Percentiles rank a stretch among this genome's conserved stretches.
These are phyloP conservation scores for cucumber (Cucumis sativus) DNA, from an alignment of 306 rosid genomes.

Conservation along the genomic window DNA sequence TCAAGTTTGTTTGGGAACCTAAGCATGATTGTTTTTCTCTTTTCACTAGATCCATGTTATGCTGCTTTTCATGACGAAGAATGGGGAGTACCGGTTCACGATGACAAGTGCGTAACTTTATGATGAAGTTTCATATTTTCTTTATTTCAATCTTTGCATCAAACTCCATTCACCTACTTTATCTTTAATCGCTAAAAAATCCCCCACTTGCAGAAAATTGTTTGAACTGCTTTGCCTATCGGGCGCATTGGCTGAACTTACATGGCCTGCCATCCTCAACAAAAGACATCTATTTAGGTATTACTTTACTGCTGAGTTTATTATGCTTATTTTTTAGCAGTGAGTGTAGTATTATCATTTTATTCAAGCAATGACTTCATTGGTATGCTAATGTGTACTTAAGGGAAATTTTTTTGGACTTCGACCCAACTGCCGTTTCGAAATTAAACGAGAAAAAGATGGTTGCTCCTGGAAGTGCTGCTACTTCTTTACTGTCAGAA, in stretches of 20 bases:
- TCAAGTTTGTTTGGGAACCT: neutral
- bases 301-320: neutral
- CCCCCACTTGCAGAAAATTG: constrained; percentile 36
- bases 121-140: constrained; percentile 13
- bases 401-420: constrained; percentile 62
- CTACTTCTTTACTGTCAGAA: constrained; percentile 54
- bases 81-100: constrained; percentile 68
- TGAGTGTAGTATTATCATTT: neutral
- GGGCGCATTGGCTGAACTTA: constrained; percentile 70
- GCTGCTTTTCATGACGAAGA: constrained; percentile 55
- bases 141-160: constrained; percentile 12
- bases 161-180: constrained; percentile 2
- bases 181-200: constrained; percentile 2
- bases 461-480: constrained; percentile 42
- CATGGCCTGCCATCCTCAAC: constrained; percentile 56
- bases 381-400: constrained; percentile 6
- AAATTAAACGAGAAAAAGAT: constrained; percentile 51
- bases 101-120: constrained; percentile 46
- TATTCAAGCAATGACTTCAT: constrained; percentile 6
- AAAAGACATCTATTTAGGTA: constrained; percentile 61
- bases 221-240: constrained; percentile 67
- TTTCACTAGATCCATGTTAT: constrained; percentile 41
- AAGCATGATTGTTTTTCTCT: constrained; percentile 12
- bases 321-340: neutral
- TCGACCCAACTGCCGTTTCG: constrained; percentile 51